Percentiles rank a stretch among this genome's conserved stretches.
Evolutionary conservation across 1,139 yeast genomes (phyloP).

Genomic region (Pichia sp.): DNA sequence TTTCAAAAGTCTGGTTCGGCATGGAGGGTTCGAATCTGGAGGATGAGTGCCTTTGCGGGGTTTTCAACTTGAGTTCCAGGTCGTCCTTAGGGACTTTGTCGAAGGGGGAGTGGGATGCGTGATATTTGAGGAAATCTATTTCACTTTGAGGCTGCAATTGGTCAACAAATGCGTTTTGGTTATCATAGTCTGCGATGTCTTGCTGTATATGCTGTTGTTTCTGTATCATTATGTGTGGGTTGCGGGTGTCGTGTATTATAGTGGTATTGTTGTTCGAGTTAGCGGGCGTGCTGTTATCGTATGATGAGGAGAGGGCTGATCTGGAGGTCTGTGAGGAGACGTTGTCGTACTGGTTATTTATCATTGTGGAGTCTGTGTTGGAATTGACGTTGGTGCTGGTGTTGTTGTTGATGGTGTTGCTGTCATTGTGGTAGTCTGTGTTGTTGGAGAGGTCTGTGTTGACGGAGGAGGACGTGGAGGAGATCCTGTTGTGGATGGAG

Average conservation of each 20-base stretch:
- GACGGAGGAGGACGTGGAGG: background rate
- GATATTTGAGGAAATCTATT: slow-evolving; percentile 28
- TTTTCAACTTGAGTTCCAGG: slow-evolving; percentile 48
- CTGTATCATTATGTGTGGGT: slow-evolving; percentile 7
- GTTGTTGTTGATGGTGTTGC: background rate
- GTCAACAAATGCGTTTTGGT: slow-evolving; percentile 13
- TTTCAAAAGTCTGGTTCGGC: slow-evolving; percentile 69
- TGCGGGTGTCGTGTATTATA: background rate
- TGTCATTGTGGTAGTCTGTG: background rate
- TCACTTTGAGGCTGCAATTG: slow-evolving; percentile 22
- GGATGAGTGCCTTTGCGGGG: slow-evolving; percentile 93
- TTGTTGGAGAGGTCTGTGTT: background rate
- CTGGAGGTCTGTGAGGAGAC: slow-evolving; percentile 1
- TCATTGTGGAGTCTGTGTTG: background rate
- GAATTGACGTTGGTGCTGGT: background rate
- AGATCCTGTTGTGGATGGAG: background rate
- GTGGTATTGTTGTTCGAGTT: slow-evolving; percentile 5
- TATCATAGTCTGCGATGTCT: slow-evolving; percentile 10
- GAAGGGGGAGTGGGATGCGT: slow-evolving; percentile 31
- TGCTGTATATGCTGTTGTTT: slow-evolving; percentile 14
- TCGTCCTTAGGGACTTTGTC: slow-evolving; percentile 41
- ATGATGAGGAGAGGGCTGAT: slow-evolving; percentile 10
- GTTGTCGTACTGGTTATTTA: slow-evolving; percentile 1
- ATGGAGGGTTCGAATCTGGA: slow-evolving; percentile 86
- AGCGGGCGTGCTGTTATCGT: background rate